Conservation (phyloP, 345 rosid genomes). For the Geranium rotundifolium region DNA sequence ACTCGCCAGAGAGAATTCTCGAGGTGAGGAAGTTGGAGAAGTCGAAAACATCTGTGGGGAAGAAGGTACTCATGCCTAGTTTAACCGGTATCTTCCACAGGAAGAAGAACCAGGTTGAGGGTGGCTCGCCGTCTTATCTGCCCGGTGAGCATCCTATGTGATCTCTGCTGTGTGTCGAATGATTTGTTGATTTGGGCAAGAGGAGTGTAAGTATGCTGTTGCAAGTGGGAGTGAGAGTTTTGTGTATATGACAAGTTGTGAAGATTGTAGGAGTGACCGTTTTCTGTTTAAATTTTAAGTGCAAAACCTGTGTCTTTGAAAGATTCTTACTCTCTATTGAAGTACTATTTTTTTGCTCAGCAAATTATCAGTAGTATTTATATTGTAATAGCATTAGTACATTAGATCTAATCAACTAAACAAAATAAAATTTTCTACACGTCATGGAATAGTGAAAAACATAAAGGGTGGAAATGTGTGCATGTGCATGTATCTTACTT, state of each 20-base stretch:
- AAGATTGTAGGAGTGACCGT: neutral
- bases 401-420: too few species aligned
- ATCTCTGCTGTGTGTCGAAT: slow-evolving; percentile 12
- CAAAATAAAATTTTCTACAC: too few species aligned
- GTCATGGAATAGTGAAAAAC: too few species aligned
- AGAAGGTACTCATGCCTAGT: slow-evolving; percentile 56
- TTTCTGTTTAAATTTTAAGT: too few species aligned
- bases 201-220: slow-evolving; percentile 9
- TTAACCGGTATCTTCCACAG: slow-evolving; percentile 62
- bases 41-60: slow-evolving; percentile 38
- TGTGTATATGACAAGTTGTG: slow-evolving; percentile 8
- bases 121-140: slow-evolving; percentile 73
- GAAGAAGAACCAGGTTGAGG: slow-evolving; percentile 74
- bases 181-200: slow-evolving; percentile 15
- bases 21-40: slow-evolving; percentile 50
- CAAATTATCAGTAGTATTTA: too few species aligned
- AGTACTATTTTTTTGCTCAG: too few species aligned
- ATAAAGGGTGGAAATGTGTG: too few species aligned
- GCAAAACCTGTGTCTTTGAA: too few species aligned
- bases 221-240: slow-evolving; percentile 9
- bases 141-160: slow-evolving; percentile 60
- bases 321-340: too few species aligned
- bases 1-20: slow-evolving; percentile 18
- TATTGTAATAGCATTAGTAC: too few species aligned
- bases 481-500: too few species aligned